phyloP scores from a whole-genome alignment of 768 basidiomycete species.

The Hericium coralloides region DNA sequence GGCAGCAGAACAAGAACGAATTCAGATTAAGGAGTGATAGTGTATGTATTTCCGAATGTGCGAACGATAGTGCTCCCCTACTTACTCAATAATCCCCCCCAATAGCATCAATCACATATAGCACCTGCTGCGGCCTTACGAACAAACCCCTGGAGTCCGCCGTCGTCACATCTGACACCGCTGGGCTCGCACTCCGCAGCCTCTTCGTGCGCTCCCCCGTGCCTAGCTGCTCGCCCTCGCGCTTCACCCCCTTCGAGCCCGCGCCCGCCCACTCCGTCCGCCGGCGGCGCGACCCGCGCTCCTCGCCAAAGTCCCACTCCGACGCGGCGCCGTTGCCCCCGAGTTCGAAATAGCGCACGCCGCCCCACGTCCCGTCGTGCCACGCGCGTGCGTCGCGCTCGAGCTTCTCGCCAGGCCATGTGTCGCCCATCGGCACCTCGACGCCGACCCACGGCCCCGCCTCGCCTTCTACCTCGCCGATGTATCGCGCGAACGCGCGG shows the following conservation, averaged over 20 bases:
- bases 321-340: slow-evolving; percentile 32
- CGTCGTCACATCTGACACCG: slow-evolving; percentile 45
- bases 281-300: slow-evolving; percentile 36
- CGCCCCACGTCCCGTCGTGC: slow-evolving; percentile 81
- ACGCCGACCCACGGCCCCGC: slow-evolving; percentile 85
- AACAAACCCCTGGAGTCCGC: slow-evolving; percentile 69
- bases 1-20: neutral
- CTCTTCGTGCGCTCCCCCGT: slow-evolving; percentile 41
- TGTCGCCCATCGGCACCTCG: slow-evolving; percentile 66
- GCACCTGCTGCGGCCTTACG: slow-evolving; percentile 77
- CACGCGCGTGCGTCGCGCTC: slow-evolving; percentile 54
- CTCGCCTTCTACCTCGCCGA: slow-evolving; percentile 80
- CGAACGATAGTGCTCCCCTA: no score
- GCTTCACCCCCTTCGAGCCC: slow-evolving; percentile 32
- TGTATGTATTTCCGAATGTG: no score
- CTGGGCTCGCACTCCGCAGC: slow-evolving; percentile 60
- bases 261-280: slow-evolving; percentile 23
- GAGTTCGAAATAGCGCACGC: slow-evolving; percentile 79
- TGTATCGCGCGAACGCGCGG: slow-evolving; percentile 81
- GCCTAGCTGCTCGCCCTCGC: slow-evolving; percentile 49
- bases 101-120: slow-evolving; percentile 82
- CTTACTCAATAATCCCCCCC: slow-evolving; percentile 21
- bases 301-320: slow-evolving; percentile 56
- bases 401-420: slow-evolving; percentile 40
- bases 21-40: no score